A percentile compares a stretch with the other conserved stretches of the same genome.
Evolutionary conservation across 257 asterid species (phyloP).

Genomic region (Cordia subcordata): DNA sequence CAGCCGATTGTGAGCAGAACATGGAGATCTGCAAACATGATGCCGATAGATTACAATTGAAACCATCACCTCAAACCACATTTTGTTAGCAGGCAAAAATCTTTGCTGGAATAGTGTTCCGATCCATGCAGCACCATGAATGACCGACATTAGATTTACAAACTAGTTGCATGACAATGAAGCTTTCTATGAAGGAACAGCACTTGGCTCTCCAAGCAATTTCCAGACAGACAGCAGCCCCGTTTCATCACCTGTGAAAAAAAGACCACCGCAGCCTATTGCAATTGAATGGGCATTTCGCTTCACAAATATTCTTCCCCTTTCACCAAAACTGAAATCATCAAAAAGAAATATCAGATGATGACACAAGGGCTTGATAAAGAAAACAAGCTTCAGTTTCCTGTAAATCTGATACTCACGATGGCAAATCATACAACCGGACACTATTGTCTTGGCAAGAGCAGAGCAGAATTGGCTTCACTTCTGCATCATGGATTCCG

Average conservation of each 20-base stretch:
- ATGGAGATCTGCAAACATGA: too few species aligned
- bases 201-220: conserved; percentile 15
- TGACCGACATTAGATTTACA: too few species aligned
- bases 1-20: too few species aligned
- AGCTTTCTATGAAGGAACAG: too few species aligned
- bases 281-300: conserved; percentile 19
- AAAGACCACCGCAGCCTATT: conserved; percentile 29
- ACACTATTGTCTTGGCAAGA: conserved; percentile 34
- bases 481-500: conserved; percentile 38
- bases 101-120: too few species aligned
- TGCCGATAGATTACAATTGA: too few species aligned
- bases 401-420: conserved; percentile 26
- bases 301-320: conserved; percentile 46
- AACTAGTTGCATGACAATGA: too few species aligned
- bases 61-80: too few species aligned
- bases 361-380: background rate
- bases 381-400: background rate
- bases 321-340: conserved; percentile 38
- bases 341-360: background rate
- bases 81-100: too few species aligned
- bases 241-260: conserved; percentile 48
- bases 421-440: conserved; percentile 45
- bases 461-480: conserved; percentile 38
- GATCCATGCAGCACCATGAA: too few species aligned
- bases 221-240: conserved; percentile 54